Evolutionary conservation across 192 early-diverging fungal species (phyloP), one percentile per base, ranked within the genome.

Genomic region (Paraglomus brasilianum): DNA sequence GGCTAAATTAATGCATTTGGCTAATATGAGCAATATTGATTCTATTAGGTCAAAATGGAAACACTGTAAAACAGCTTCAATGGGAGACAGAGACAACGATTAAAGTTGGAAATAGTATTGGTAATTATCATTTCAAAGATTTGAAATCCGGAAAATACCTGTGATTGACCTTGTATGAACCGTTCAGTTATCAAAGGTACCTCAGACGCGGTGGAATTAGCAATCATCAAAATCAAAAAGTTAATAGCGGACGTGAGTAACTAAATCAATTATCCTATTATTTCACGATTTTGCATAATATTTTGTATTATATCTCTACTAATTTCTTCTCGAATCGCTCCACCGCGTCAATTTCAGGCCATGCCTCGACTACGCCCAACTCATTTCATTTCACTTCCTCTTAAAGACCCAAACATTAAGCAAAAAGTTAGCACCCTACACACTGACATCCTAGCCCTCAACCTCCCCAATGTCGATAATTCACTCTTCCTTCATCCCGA

Each of bases 381-480:
- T 21, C 61, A 63, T 45, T 63, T 63, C 36, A 17, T 63, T 63
- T 63, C 61, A 30, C n/a, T 63, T 13, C 61, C 61, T 8, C 42
- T 63, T 63, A 46, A 4, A 3, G 61, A 46, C 30, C 0, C 21
- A 44, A 10, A 5, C 2, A 1, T 63, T 63, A 41, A 46, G 30
- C 44, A 21, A 7, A 63, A 63, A 46, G 61, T 63, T 17, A 45
- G 15, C 5, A 19, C 14, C 7, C 44, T 63, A 13, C 39, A 63
- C 30, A 30, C 41, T 15, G 22, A 24, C 13, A 11, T 63, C 9
- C 42, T 44, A 24, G 2, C 40, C 21, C 61, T 63, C 36, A 24
- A 22, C 2, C 17, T 63, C 30, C 43, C 39, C 3, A 41, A 46
- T 24, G 13, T 63, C 2, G 44, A 63, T 63, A 4, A 44, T 8